phyloP scores from a whole-genome alignment of 352 stramenopile genomes.

The Phytopythium vexans region DNA sequence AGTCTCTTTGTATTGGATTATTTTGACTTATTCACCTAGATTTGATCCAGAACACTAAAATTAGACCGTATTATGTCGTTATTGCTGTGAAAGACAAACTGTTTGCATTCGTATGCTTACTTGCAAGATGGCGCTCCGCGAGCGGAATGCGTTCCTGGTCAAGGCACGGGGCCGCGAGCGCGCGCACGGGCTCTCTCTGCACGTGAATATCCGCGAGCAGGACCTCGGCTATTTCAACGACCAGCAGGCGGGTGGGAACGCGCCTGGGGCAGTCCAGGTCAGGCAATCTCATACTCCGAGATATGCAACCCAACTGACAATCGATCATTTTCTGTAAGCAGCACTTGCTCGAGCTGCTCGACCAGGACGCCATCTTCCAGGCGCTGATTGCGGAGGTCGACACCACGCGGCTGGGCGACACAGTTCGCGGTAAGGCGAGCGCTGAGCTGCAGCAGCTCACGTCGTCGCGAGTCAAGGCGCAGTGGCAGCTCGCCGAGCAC shows the following conservation, averaged over 20 bases:
- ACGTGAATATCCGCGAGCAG: conserved; percentile 52
- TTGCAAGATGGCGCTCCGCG: conserved; percentile 32
- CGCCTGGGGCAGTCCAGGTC: conserved; percentile 36
- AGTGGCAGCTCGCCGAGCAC: conserved; percentile 63
- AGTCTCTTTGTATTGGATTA: too few relatives aligned
- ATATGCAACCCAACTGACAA: neutral
- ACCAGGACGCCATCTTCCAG: conserved; percentile 53
- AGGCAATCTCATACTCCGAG: conserved; percentile 1
- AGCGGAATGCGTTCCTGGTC: conserved; percentile 63
- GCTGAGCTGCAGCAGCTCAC: conserved; percentile 25
- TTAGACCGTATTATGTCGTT: neutral
- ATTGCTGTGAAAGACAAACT: neutral
- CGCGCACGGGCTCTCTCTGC: conserved; percentile 49
- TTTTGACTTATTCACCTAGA: too few relatives aligned
- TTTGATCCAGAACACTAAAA: too few relatives aligned
- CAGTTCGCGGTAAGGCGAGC: conserved; percentile 38
- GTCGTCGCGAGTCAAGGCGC: conserved; percentile 35
- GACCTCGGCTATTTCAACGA: conserved; percentile 59
- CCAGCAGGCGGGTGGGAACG: conserved; percentile 9
- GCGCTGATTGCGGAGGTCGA: conserved; percentile 49
- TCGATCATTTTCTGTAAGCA: conserved; percentile 5
- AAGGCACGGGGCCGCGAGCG: conserved; percentile 39
- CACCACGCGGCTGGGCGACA: conserved; percentile 23
- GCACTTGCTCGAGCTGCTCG: conserved; percentile 43
- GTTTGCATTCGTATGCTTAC: conserved; percentile 1